Evolutionary conservation across 805 yeast genomes (phyloP), one percentile per base, ranked within the genome.

Genomic region (Candida sanyiensis): DNA sequence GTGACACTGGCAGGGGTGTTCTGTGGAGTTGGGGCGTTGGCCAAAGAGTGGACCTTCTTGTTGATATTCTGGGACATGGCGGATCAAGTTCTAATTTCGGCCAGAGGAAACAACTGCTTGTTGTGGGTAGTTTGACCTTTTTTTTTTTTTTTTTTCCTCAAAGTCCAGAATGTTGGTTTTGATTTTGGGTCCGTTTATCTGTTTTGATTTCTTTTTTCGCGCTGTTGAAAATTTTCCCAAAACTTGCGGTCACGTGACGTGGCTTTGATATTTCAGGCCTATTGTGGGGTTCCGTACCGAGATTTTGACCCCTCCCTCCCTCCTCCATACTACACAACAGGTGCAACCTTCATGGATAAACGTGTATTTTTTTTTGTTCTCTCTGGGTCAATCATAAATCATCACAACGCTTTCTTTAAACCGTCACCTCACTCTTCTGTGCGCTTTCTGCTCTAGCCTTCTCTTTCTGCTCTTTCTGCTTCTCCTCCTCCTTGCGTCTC

Each of bases 1-100:
- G 86, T 72, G 26, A 82, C 84, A 25, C 90, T 79, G 4, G 97
- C 85, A 12, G 98, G 98, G 1, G 98, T 93, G 71, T 93, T 93
- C 59, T 93, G 98, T 5, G 98, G 98, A 1, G 98, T 93, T 32
- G 98, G 98, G 6, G 98, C 97, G 54, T 80, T 77, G 47, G 90
- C 83, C 49, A 85, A 76, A 58, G 85, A 86, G 58, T 82, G 83
- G 41, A 73, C 63, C 57, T 77, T 77, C 59, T 72, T 74, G 69
- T 81, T 83, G 63, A 88, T 88, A 28, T 96, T 96, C 64, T 82
- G 90, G 35, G 90, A 76, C 96, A 88, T 87, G 7, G 28, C 33
- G 12, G 26, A 23, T 9, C 12, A 23, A 23, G 15, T 32, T 32
- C 22, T 32, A 6, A n/a, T n/a, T n/a, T n/a, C n/a, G n/a, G n/a